These are phyloP conservation scores for Primulina tabacum DNA, from an alignment of 257 asterid species.

Conservation along the genomic window DNA sequence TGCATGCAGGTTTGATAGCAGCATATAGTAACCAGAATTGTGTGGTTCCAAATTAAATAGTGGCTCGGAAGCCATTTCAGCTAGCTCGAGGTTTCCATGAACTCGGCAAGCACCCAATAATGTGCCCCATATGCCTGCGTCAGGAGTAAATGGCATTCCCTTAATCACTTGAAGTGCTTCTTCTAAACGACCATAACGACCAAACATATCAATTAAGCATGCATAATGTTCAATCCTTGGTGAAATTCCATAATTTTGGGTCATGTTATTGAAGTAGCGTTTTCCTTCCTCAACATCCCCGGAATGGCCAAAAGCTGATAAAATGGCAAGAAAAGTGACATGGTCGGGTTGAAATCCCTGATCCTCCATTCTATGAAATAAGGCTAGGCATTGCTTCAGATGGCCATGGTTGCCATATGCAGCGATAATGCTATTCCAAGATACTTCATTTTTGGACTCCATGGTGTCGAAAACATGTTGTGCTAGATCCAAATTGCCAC, in stretches of 20 bases:
- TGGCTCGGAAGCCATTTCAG: constrained; percentile 68
- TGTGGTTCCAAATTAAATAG: constrained; percentile 65
- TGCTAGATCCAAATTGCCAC: constrained; percentile 65
- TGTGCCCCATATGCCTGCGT: constrained; percentile 90
- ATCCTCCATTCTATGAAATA: constrained; percentile 52
- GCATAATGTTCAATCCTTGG: constrained; percentile 80
- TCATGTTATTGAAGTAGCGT: constrained; percentile 53
- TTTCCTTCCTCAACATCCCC: constrained; percentile 75
- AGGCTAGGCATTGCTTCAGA: constrained; percentile 37
- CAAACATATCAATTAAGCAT: constrained; percentile 71
- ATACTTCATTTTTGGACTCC: constrained; percentile 65
- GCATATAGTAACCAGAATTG: constrained; percentile 80
- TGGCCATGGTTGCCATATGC: constrained; percentile 86
- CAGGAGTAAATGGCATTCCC: constrained; percentile 72
- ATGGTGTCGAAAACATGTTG: constrained; percentile 54
- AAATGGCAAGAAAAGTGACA: constrained; percentile 69
- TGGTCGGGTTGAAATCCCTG: constrained; percentile 65
- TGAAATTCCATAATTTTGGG: constrained; percentile 41
- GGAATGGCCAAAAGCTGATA: constrained; percentile 80
- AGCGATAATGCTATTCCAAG: constrained; percentile 92
- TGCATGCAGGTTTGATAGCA: constrained; percentile 75
- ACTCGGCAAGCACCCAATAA: constrained; percentile 74
- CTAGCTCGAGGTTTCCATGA: constrained; percentile 72
- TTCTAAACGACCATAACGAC: constrained; percentile 63
- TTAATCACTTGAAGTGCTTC: constrained; percentile 52